phyloP scores from a whole-genome alignment of 2,329 filamentous ascomycete genomes.

The Paecilomyces sp. region DNA sequence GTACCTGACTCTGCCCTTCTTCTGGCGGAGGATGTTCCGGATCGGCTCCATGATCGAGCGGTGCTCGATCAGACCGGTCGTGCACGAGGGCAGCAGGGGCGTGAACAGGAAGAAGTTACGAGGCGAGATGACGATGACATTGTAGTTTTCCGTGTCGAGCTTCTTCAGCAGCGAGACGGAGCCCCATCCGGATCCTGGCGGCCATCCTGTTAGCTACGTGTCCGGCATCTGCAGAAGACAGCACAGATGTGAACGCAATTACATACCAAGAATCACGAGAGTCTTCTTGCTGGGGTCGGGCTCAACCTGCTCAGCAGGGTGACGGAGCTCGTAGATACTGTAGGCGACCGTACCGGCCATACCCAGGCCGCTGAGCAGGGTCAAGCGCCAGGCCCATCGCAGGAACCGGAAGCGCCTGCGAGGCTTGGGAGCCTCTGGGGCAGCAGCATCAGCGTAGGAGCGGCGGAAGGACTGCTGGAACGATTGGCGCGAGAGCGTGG shows the following conservation, averaged over 20 bases:
- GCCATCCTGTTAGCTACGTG: conserved; percentile 14
- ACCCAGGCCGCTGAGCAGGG: conserved; percentile 66
- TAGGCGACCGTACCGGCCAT: conserved; percentile 67
- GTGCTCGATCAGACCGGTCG: conserved; percentile 95
- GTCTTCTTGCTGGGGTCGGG: conserved; percentile 93
- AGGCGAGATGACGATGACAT: conserved; percentile 93
- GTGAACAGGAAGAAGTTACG: conserved; percentile 99
- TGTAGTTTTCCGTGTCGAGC: conserved; percentile 98
- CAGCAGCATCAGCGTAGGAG: conserved; percentile 44
- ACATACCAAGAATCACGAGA: conserved; percentile 81
- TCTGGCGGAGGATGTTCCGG: conserved; percentile 89
- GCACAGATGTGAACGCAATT: conserved; percentile 3
- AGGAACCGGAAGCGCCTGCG: conserved; percentile 61
- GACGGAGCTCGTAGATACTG: conserved; percentile 71
- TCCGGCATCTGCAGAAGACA: neutral
- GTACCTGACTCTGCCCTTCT: conserved; percentile 87
- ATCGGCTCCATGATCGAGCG: conserved; percentile 99
- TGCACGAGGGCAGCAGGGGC: conserved; percentile 92
- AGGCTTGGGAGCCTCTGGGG: conserved; percentile 28
- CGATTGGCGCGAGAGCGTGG: conserved; percentile 13
- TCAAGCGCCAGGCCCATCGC: conserved; percentile 75
- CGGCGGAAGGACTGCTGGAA: conserved; percentile 36
- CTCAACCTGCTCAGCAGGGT: conserved; percentile 70
- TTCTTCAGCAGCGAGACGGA: conserved; percentile 96
- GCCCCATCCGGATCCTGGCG: conserved; percentile 85